phyloP scores from a whole-genome alignment of 176 grass and related monocot species.

The Luzula sylvatica region DNA sequence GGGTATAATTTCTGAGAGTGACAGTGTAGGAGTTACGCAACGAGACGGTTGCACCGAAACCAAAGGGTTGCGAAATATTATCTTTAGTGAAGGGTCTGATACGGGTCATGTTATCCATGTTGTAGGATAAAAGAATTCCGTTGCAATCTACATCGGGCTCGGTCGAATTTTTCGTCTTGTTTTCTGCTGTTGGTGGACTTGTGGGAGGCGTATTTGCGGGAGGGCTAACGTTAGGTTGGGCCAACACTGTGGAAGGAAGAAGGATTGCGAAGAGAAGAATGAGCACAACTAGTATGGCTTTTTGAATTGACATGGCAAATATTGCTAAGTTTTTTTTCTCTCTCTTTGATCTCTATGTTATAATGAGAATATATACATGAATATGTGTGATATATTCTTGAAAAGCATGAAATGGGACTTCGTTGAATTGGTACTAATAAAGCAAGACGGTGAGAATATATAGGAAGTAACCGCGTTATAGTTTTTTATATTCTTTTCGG shows the following conservation, averaged over 20 bases:
- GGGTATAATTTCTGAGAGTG: constrained; percentile 36
- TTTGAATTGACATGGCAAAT: not conserved
- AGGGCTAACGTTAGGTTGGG: constrained; percentile 1
- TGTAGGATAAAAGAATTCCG: constrained; percentile 52
- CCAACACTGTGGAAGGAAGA: not conserved
- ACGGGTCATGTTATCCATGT: constrained; percentile 23
- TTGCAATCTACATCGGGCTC: constrained; percentile 41
- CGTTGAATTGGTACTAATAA: not conserved
- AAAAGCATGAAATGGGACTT: not conserved
- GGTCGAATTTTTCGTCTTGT: constrained; percentile 1
- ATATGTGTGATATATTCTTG: not conserved
- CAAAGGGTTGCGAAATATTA: constrained; percentile 35
- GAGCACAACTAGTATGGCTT: not conserved
- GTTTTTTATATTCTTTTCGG: no score
- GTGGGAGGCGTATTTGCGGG: constrained; percentile 4
- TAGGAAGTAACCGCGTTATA: constrained; percentile 12
- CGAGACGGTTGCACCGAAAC: constrained; percentile 45
- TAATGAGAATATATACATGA: not conserved
- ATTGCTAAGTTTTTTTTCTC: not conserved
- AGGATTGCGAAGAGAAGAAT: not conserved
- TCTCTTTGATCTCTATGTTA: not conserved
- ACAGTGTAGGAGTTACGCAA: constrained; percentile 43
- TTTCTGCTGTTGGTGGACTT: not conserved
- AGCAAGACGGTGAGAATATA: not conserved
- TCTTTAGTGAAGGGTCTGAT: constrained; percentile 44